Conservation (phyloP, 2,329 filamentous ascomycete species). For the Ophiognomonia clavigignenti-juglandacearum region DNA sequence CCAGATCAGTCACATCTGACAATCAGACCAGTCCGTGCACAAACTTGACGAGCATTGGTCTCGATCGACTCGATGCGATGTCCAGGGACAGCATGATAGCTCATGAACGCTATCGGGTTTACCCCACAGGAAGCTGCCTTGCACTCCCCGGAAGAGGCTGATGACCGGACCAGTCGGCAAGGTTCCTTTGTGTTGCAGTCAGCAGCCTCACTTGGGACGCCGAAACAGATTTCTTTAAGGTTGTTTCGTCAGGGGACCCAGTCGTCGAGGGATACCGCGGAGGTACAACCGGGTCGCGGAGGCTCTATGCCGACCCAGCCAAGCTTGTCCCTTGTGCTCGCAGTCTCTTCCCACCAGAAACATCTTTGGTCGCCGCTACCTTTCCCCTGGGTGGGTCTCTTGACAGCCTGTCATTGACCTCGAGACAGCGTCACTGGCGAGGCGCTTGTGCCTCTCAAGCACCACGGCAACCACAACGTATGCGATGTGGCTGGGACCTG, state of each 20-base stretch:
- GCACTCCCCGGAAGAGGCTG: neutral
- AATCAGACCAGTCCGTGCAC: neutral
- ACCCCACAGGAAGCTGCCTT: neutral
- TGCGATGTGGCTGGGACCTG: neutral
- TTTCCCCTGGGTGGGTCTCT: too few relatives aligned
- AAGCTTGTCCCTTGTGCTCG: neutral
- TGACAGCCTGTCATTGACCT: neutral
- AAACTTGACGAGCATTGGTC: neutral
- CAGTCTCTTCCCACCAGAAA: neutral
- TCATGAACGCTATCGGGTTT: neutral
- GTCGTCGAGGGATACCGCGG: neutral
- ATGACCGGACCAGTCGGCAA: constrained; percentile 8
- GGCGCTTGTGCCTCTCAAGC: constrained; percentile 2
- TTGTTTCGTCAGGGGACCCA: neutral
- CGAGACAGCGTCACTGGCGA: neutral
- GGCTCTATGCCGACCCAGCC: neutral
- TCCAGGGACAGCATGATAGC: neutral
- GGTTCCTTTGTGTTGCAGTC: constrained; percentile 1
- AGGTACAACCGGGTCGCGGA: neutral
- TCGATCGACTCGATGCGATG: neutral
- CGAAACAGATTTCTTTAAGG: neutral
- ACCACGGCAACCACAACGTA: constrained; percentile 8
- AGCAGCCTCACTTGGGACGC: neutral
- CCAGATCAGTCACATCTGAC: neutral
- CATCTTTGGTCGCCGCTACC: too few relatives aligned